Evolutionary conservation across 352 stramenopile genomes (phyloP).

Genomic region (Pythium periplocum): DNA sequence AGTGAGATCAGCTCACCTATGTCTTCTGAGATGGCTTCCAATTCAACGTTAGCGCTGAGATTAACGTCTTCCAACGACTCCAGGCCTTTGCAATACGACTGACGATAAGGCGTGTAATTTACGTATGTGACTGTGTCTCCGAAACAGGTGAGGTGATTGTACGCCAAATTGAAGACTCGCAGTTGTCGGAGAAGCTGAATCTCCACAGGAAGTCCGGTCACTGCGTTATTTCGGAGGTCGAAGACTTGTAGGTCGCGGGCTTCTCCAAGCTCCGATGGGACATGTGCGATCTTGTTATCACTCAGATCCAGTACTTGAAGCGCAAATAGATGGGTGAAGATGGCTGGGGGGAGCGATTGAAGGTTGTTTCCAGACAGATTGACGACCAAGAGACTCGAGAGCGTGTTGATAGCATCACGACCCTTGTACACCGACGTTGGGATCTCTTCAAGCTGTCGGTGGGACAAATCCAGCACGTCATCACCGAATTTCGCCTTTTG

Average conservation of each 20-base stretch:
- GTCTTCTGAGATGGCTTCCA: constrained; percentile 29
- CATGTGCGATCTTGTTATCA: constrained; percentile 35
- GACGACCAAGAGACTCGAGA: constrained; percentile 64
- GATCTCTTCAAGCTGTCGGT: constrained; percentile 29
- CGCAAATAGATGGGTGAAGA: constrained; percentile 60
- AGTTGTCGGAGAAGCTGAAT: constrained; percentile 24
- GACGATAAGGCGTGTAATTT: not conserved
- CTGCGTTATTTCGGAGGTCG: constrained; percentile 43
- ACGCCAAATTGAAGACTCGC: constrained; percentile 39
- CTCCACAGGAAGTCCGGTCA: constrained; percentile 28
- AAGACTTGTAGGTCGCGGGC: constrained; percentile 39
- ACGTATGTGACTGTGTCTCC: constrained; percentile 17
- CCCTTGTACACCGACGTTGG: constrained; percentile 41
- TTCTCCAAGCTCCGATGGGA: constrained; percentile 54
- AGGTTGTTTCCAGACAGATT: constrained; percentile 58
- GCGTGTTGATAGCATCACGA: constrained; percentile 36
- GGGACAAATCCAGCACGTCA: constrained; percentile 40
- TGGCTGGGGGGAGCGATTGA: constrained; percentile 24
- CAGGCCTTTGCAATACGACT: constrained; percentile 31
- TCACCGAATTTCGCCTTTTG: constrained; percentile 51
- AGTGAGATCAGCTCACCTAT: constrained; percentile 33
- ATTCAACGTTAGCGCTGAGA: constrained; percentile 32
- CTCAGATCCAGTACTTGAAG: constrained; percentile 52
- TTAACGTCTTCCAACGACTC: constrained; percentile 45
- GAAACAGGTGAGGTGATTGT: constrained; percentile 40